Evolutionary conservation across 345 rosid genomes (phyloP).

Genomic region (Syzygium oleosum): DNA sequence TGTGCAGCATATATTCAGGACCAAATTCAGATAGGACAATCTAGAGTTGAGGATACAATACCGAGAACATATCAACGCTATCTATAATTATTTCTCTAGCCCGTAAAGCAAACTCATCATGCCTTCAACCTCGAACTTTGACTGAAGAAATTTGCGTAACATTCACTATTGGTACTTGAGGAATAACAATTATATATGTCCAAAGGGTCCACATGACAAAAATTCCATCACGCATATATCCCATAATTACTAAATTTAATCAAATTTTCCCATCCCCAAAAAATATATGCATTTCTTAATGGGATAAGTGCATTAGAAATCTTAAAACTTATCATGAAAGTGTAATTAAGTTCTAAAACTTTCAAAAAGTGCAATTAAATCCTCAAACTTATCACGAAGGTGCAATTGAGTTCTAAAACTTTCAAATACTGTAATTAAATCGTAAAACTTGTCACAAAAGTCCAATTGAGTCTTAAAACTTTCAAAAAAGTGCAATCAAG

Average conservation of each 20-base stretch:
- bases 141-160: not conserved
- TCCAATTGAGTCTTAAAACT: no score
- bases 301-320: no score
- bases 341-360: no score
- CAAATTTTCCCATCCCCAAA: not conserved
- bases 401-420: no score
- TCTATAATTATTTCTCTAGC: not conserved
- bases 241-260: not conserved
- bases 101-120: not conserved
- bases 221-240: not conserved
- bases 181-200: not conserved
- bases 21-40: not conserved
- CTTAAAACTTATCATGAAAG: no score
- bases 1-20: not conserved
- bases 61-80: not conserved
- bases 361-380: no score
- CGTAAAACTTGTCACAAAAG: no score
- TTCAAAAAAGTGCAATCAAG: no score
- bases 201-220: not conserved
- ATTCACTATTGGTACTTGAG: not conserved
- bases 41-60: not conserved
- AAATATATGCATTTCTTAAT: not conserved
- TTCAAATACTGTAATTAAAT: no score
- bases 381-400: no score
- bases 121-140: not conserved